phyloP scores from a whole-genome alignment of 2,329 filamentous ascomycete genomes.

The Neopestalotiopsis sp. region DNA sequence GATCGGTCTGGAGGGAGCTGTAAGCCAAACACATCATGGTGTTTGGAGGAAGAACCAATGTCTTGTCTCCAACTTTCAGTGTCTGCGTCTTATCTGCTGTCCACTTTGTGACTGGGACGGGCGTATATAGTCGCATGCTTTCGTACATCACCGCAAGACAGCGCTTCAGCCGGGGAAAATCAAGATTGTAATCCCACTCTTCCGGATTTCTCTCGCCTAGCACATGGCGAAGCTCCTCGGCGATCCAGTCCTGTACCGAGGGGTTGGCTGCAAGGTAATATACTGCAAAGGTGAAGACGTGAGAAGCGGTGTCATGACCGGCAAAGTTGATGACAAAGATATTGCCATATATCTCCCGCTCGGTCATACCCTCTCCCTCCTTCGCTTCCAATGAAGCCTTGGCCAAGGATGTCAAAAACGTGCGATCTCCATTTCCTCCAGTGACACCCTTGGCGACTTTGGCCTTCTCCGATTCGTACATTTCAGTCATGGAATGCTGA shows the following conservation, averaged over 20 bases:
- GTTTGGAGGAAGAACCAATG: neutral
- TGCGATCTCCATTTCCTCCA: conserved; percentile 15
- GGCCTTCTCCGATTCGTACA: conserved; percentile 36
- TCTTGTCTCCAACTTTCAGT: conserved; percentile 22
- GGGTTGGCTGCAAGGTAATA: conserved; percentile 49
- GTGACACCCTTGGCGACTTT: conserved; percentile 21
- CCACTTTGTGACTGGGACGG: conserved; percentile 35
- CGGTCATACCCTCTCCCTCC: conserved; percentile 35
- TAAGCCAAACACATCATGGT: conserved; percentile 26
- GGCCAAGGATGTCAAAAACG: conserved; percentile 26
- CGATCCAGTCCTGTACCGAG: conserved; percentile 49
- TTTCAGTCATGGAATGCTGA: conserved; percentile 31
- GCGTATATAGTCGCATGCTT: conserved; percentile 45
- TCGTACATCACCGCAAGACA: conserved; percentile 47
- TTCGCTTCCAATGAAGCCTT: conserved; percentile 31
- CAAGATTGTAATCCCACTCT: conserved; percentile 37
- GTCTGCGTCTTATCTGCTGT: conserved; percentile 21
- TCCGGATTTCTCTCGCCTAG: conserved; percentile 21
- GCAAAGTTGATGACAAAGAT: conserved; percentile 54
- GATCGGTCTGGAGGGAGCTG: conserved; percentile 25
- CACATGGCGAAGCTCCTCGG: conserved; percentile 42
- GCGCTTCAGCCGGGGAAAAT: conserved; percentile 47
- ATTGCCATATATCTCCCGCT: conserved; percentile 53
- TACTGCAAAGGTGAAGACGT: conserved; percentile 46
- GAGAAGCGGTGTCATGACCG: conserved; percentile 56